Percentiles rank a stretch among this genome's conserved stretches.
Conservation (phyloP, 2,329 filamentous ascomycete genomes). For the Trichoderma brevicompactum region DNA sequence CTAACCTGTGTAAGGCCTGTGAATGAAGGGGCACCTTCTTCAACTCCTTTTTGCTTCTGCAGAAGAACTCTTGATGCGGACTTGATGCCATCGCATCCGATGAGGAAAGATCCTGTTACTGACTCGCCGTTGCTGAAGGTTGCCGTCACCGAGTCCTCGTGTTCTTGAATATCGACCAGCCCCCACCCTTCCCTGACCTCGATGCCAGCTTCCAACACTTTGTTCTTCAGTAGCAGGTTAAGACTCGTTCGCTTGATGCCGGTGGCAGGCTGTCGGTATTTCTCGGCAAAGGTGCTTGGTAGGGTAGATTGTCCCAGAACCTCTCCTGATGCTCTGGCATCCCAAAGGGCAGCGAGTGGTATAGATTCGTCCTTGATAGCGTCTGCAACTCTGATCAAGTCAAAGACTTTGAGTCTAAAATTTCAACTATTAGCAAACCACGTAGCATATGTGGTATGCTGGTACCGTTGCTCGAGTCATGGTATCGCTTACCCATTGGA, state of each 20-base stretch:
- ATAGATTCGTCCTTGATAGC: slow-evolving; percentile 28
- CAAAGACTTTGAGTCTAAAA: slow-evolving; percentile 33
- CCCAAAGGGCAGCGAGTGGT: slow-evolving; percentile 32
- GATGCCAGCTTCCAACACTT: slow-evolving; percentile 30
- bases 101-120: slow-evolving; percentile 34
- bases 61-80: slow-evolving; percentile 31
- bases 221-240: slow-evolving; percentile 31
- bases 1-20: slow-evolving; percentile 34
- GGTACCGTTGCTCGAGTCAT: background rate
- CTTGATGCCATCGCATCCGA: slow-evolving; percentile 37
- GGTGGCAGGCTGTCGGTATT: slow-evolving; percentile 33
- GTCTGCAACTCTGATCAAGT: slow-evolving; percentile 32
- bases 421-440: background rate
- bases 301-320: slow-evolving; percentile 33
- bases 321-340: slow-evolving; percentile 31
- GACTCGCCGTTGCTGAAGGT: slow-evolving; percentile 31
- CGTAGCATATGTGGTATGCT: background rate
- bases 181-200: slow-evolving; percentile 36
- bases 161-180: slow-evolving; percentile 33
- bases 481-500: slow-evolving; percentile 33
- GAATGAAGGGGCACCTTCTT: slow-evolving; percentile 31
- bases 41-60: slow-evolving; percentile 29
- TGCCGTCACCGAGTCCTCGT: slow-evolving; percentile 33
- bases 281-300: slow-evolving; percentile 30
- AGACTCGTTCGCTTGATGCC: slow-evolving; percentile 34